Base-by-base conservation (phyloP, 1,284 basidiomycete genomes). In the Pseudozyma sp. region DNA sequence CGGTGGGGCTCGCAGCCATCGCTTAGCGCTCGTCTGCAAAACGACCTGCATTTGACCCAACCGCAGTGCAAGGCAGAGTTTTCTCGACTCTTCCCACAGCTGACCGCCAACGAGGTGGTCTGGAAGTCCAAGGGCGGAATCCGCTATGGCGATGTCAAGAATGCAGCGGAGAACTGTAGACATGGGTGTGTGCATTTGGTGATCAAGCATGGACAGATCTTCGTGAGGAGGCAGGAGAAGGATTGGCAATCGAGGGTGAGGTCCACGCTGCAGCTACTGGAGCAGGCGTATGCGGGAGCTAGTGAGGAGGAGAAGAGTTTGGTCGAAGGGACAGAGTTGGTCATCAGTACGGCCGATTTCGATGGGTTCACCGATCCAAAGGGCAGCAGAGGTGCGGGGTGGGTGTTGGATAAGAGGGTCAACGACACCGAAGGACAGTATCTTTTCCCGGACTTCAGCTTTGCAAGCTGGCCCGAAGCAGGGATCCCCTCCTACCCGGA, bases 391-490 rank as follows among this genome's bases (percentile, higher is more conserved):
- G 74, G 69, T 2, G 72, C 72, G 0, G 68, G 65, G 0, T 77
- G 75, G 75, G 75, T 73, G 24, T 40, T 77, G 29, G 64, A 68
- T 33, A 71, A 72, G 29, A 37, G 68, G 9, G 45, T 63, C 4
- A 37, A 39, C 17, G 74, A 69, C 17, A 44, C 33, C 7, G 17
- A 45, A 5, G 65, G 68, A 1, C 68, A 75, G 34, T 72, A 68
- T n/a, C 50, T 67, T 7, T 67, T 67, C 42, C 78, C 78, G 2
- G 78, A 79, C 37, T 79, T 79, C 48, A 50, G 50, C 43, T 79
- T 79, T 37, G 66, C 70, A 5, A 58, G 35, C 6, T 79, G 78
- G 78, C 76, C 75, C 3, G 77, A 79, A 49, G 77, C 77, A 2
- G 73, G 69, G 4, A 69, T 68, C 7, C 46, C 78, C 0, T 70